Evolutionary conservation across 352 stramenopile species (phyloP).

Genomic region (Pythium vanterpoolii): DNA sequence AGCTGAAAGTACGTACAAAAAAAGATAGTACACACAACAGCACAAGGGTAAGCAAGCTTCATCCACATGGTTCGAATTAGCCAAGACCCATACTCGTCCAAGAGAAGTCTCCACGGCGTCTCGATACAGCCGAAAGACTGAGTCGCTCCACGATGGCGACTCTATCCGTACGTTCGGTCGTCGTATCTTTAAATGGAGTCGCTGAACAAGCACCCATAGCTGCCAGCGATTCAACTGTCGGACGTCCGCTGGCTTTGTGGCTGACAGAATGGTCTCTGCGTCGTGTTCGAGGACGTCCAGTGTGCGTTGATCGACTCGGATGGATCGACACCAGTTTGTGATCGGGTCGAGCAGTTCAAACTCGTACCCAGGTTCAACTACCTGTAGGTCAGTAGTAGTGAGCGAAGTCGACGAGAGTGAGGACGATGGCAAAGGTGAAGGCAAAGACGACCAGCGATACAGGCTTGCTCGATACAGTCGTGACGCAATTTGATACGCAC

Average conservation of each 20-base stretch:
- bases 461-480: conserved; percentile 31
- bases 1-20: conserved; percentile 13
- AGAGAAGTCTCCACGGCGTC: conserved; percentile 21
- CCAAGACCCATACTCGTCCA: conserved; percentile 8
- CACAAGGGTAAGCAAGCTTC: background rate
- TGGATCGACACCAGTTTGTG: conserved; percentile 9
- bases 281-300: conserved; percentile 11
- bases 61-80: background rate
- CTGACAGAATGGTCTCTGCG: background rate
- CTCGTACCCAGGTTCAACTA: background rate
- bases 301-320: background rate
- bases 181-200: conserved; percentile 8
- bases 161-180: background rate
- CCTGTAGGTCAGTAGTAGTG: no score
- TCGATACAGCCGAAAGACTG: conserved; percentile 13
- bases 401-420: no score
- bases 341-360: conserved; percentile 29
- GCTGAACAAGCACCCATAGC: conserved; percentile 8
- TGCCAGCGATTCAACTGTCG: conserved; percentile 8
- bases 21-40: background rate
- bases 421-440: background rate
- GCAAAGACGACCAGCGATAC: conserved; percentile 23
- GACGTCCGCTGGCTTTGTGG: background rate
- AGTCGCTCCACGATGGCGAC: background rate
- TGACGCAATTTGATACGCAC: conserved; percentile 31